A percentile compares a stretch with the other conserved stretches of the same genome.
These are phyloP conservation scores for Aspergillus ruber DNA, from an alignment of 2,329 filamentous ascomycete genomes.

Conservation along the genomic window DNA sequence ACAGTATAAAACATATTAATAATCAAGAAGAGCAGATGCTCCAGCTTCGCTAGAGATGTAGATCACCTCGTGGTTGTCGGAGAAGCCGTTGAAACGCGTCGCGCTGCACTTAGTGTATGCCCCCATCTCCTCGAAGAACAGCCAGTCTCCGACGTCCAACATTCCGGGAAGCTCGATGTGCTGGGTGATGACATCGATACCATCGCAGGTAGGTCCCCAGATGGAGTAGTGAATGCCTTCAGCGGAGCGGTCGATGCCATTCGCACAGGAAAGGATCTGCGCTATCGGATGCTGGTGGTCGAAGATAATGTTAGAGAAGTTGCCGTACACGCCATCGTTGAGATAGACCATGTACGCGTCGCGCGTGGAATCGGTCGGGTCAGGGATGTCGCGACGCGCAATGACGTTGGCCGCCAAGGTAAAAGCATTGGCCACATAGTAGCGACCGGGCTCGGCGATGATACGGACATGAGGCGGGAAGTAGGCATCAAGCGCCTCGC, in stretches of 20 bases:
- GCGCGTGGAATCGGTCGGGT: constrained; percentile 47
- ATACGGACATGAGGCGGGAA: constrained; percentile 78
- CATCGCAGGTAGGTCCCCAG: constrained; percentile 97
- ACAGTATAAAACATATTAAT: constrained; percentile 19
- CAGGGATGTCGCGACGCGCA: constrained; percentile 79
- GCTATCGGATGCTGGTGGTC: constrained; percentile 91
- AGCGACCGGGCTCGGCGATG: constrained; percentile 94
- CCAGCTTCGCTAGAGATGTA: constrained; percentile 93
- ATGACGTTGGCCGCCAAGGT: constrained; percentile 95
- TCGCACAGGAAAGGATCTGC: constrained; percentile 65
- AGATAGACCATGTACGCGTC: constrained; percentile 90
- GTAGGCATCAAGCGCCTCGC: constrained; percentile 73
- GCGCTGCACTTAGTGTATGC: constrained; percentile 98
- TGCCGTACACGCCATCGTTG: constrained; percentile 96
- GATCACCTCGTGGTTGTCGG: constrained; percentile 82
- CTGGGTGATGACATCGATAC: constrained; percentile 88
- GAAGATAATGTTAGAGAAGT: constrained; percentile 99
- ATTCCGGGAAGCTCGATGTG: constrained; percentile 69
- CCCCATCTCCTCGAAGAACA: constrained; percentile 98
- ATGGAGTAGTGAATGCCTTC: constrained; percentile 73
- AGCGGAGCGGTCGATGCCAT: constrained; percentile 51
- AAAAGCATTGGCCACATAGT: constrained; percentile 90
- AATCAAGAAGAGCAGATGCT: constrained; percentile 64
- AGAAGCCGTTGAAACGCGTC: constrained; percentile 96
- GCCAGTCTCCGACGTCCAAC: constrained; percentile 90